Evolutionary conservation across 129 eudicot genomes (phyloP), one percentile per base, ranked within the genome.

Genomic region (Chrysanthemum seticuspe): DNA sequence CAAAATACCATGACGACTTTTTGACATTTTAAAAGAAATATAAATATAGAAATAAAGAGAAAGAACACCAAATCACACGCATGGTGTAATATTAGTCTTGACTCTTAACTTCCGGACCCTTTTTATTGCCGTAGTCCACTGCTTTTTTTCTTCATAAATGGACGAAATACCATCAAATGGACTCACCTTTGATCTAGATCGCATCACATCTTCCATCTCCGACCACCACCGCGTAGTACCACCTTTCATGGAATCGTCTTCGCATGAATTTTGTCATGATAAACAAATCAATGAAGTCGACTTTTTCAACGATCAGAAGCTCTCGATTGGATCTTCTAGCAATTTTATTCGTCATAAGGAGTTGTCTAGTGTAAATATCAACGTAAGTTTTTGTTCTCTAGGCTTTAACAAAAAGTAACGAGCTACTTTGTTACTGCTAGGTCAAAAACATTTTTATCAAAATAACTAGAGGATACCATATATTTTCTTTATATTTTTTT

Each of bases 101-200:
- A 78, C 83, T 79, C 85, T 80, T 68, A 71, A 64, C 76, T 67
- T 69, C 74, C 81, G 12, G 4, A 50, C 67, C 83, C 55, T 65
- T 64, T 86, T 70, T 74, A 66, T 79, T 74, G 89, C 89, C 87
- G 74, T 72, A 86, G 82, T 89, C 89, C 75, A 71, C 74, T 65
- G 81, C 83, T 55, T 66, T 54, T 10, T 65, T 53, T 75, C 67
- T 56, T 68, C 80, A 72, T 81, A 73, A 79, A 86, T 84, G 87
- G 85, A 89, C 81, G 85, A 89, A 79, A 82, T 71, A 14, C 87
- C 85, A 47, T 74, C 80, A 54, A 45, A 77, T 71, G 80, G 84
- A 78, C 77, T 80, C 76, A 61, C 79, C 70, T 44, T 78, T 72
- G 82, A 81, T 73, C 68, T 86, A 80, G 83, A 79, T 80, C 88